Evolutionary conservation across 495 filamentous ascomycete species (phyloP), one percentile per base, ranked within the genome.

Genomic region (Tuber brumale): DNA sequence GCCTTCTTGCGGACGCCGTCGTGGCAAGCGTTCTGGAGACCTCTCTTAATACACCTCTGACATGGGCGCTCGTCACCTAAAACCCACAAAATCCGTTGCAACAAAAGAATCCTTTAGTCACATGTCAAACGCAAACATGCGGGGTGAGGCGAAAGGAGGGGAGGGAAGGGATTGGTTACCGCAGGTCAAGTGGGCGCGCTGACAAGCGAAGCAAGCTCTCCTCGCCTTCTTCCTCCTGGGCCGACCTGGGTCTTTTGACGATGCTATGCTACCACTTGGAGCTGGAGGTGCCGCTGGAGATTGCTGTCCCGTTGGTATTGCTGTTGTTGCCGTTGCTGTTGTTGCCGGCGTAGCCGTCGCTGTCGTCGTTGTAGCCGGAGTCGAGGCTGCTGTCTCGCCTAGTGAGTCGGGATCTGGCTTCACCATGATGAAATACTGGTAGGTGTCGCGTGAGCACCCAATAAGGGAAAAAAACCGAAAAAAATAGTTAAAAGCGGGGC

Each of bases 1-100:
- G 95, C 95, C 87, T 98, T 99, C 85, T 99, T 98, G 76, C 95
- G 92, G 57, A 97, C 93, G 66, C 95, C 95, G 82, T 99, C 95
- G 82, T 97, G 93, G 83, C 95, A 99, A 57, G 88, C 88, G 83
- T 97, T 93, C 77, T 93, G 92, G 70, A 97, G 88, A 31, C 93
- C 92, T 70, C 95, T 91, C 84, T 97, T 97, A 77, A 97, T 93
- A 85, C 95, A 99, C 82, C 95, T 89, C 81, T 93, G 89, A 84
- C 95, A 99, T 71, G 95, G 95, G 79, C 95, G 88, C 83, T 99
- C 94, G 78, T 93, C 91, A 82, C 91, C 91, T 93, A 66, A 31
- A 66, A 31, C 57, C 57, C n/a, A 81, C 31, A 75, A 27, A 79
- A 66, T 31, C 70, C 73, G 70, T 79, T 72, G 57, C 44, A 75